Evolutionary conservation across 2,329 filamentous ascomycete genomes (phyloP), one percentile per base, ranked within the genome.

Genomic region (Sporothrix mexicana): DNA sequence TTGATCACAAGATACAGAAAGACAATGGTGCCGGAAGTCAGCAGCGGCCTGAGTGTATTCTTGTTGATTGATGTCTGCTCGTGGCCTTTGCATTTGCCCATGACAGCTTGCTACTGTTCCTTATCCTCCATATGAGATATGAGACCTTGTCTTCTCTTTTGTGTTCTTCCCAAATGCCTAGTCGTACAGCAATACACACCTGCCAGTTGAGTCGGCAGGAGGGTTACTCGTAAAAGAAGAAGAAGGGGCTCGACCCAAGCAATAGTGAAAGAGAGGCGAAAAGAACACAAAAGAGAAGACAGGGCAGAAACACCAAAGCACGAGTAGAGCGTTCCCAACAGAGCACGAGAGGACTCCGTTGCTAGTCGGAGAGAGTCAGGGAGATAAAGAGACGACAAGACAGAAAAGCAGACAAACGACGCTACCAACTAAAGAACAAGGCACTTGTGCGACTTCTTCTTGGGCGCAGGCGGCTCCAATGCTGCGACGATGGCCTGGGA

Each of bases 401-500:
- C 41, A 49, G 43, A 67, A 67, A 67, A 36, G 45, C 43, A 51
- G 10, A 30, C 30, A 67, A 67, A 51, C 20, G 51, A 70, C 20
- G 53, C 51, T 43, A 47, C 61, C 61, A 66, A 66, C 74, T 81
- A 95, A 80, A 94, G 87, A 81, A 95, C 82, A 76, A 89, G 84
- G 83, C 92, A 95, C 81, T 88, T 91, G 82, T 88, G 87, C 74
- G 83, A 85, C 83, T 88, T 91, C 86, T 93, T 94, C 88, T 95
- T 96, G 71, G 91, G 90, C 74, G 90, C 87, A 25, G 93, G 93
- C 59, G 95, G 95, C 83, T 98, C 95, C 76, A 98, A 87, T 57
- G 95, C 95, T 76, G 95, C 95, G 76, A 98, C 95, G 79, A 98
- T 98, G 41, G 95, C 95, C 95, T 97, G 55, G 9, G 15, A 17